phyloP scores from a whole-genome alignment of 2,329 filamentous ascomycete genomes.

The Epichloe uncinata region DNA sequence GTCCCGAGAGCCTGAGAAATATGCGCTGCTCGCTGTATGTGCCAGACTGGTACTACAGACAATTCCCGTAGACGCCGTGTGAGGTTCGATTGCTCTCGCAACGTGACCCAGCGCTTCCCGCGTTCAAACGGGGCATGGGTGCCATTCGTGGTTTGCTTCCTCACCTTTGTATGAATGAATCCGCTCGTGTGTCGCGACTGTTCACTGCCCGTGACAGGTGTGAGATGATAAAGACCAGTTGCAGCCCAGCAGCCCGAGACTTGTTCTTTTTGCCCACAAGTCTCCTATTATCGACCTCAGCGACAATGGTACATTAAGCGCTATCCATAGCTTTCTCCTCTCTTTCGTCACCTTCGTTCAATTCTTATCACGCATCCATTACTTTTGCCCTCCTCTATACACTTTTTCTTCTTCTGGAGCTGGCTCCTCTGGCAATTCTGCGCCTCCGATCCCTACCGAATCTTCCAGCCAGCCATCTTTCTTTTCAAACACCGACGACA shows the following conservation, averaged over 20 bases:
- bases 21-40: not conserved
- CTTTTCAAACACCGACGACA: not conserved
- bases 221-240: not conserved
- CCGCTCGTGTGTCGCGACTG: not conserved
- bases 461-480: not conserved
- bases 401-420: not conserved
- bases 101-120: not conserved
- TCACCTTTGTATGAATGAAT: not conserved
- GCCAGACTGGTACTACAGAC: too few species aligned
- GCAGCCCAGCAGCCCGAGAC: not conserved
- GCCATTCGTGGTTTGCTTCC: slow-evolving; percentile 1
- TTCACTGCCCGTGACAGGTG: not conserved
- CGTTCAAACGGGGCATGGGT: not conserved
- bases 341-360: not conserved
- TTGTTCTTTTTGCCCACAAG: not conserved
- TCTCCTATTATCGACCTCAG: not conserved
- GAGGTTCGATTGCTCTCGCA: not conserved
- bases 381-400: not conserved
- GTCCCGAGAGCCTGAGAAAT: not conserved
- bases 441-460: not conserved
- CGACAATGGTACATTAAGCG: slow-evolving; percentile 1
- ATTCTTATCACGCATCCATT: not conserved
- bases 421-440: not conserved
- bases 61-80: not conserved
- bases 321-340: not conserved